Evolutionary conservation across 2,329 filamentous ascomycete genomes (phyloP).

Genomic region (Cladophialophora bantiana): DNA sequence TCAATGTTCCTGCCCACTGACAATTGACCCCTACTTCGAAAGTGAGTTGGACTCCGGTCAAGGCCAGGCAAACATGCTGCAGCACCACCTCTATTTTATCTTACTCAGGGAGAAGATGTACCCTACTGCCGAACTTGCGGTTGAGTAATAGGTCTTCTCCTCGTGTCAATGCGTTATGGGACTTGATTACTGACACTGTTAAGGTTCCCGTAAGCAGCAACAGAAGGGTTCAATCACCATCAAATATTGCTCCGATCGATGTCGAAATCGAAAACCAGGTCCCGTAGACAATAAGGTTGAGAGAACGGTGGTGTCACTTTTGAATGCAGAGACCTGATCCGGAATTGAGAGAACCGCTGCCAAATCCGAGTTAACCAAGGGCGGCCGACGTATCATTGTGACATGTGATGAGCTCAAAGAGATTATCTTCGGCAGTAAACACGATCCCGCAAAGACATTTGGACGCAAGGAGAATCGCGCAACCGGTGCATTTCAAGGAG

Average conservation of each 20-base stretch:
- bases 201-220: conserved; percentile 45
- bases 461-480: conserved; percentile 48
- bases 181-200: background rate
- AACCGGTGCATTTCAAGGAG: conserved; percentile 49
- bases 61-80: conserved; percentile 51
- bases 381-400: conserved; percentile 60
- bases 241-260: conserved; percentile 66
- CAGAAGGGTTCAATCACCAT: conserved; percentile 44
- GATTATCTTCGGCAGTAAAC: conserved; percentile 55
- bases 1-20: background rate
- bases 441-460: conserved; percentile 15
- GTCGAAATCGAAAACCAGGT: conserved; percentile 60
- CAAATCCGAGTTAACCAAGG: conserved; percentile 48
- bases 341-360: conserved; percentile 44
- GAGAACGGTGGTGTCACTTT: conserved; percentile 40
- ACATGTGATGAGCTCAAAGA: conserved; percentile 59
- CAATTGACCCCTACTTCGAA: background rate
- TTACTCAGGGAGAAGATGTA: conserved; percentile 57
- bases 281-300: conserved; percentile 62
- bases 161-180: background rate
- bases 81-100: conserved; percentile 62
- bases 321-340: conserved; percentile 46
- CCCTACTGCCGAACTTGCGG: conserved; percentile 56
- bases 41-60: conserved; percentile 60
- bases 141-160: conserved; percentile 51